Base-by-base conservation (phyloP, 2,329 filamentous ascomycete species). In the Dactylellina parvicollis region DNA sequence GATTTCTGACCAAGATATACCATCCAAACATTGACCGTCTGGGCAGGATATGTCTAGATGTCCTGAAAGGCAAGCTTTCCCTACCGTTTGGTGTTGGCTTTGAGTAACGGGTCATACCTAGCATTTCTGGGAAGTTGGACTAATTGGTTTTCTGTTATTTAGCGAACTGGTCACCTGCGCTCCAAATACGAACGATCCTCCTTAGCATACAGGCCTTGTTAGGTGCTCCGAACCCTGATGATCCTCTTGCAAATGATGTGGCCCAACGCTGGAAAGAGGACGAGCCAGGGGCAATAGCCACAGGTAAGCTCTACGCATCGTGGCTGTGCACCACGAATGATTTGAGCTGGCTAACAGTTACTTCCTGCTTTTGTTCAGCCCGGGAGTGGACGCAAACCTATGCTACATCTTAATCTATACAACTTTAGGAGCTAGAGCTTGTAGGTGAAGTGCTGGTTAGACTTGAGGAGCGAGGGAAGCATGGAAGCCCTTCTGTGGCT, bases 1-100 rank as follows among this genome's bases (percentile, higher is more conserved):
- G 95, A 62, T 99, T 99, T 83, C 85, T 99, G 56, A 99, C 96
- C 78, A 97, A 96, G 83, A 98, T 99, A 81, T 99, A 98, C 83
- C 96, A 99, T 81, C 95, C 95, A 57, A 99, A 99, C 81, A 97
- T 99, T 78, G 95, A 99, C 81, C 96, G 96, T 82, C 88, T 99
- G 1, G 95, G 95, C 73, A 90, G 95, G 73, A 99, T 99, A 82
- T 99, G 96, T 80, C 84, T 99, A 54, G 95, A 99, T 80, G 95
- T 99, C 32, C 83, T 99, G 67, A 99, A 99, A 85, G 96, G 95
- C 96, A 84, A 77, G 87, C 78, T 7, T 26, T 14, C 36, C 26
- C 50, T 49, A 4, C n/a, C 38, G 1, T 65, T 26, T 38, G 34
- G 12, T 38, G 12, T 14, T 38, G 12, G 5, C 12, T 38, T 14